Evolutionary conservation across 176 grass and related monocot genomes (phyloP), one percentile per base, ranked within the genome.

Genomic region (Coix lacrymajobi): DNA sequence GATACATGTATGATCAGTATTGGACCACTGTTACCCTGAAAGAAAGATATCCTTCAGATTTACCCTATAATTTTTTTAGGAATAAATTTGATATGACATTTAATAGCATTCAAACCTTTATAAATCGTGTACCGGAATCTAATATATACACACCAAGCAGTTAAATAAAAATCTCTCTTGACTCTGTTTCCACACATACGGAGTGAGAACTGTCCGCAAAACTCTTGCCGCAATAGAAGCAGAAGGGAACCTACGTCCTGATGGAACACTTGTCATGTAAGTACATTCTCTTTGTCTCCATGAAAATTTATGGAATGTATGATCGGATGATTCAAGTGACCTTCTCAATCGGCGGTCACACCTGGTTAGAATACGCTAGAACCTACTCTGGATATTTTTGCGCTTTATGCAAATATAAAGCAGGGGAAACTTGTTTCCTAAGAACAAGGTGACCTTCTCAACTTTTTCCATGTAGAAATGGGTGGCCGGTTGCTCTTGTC

Each of bases 1-100:
- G 87, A 28, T 89, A 92, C 32, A 92, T 92, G 91, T 89, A 92
- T 74, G 91, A 92, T 69, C 91, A 89, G 66, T 86, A 92, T 29
- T 89, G 87, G 87, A 83, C 89, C 31, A 84, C 76, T 54, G 81
- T 79, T 32, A 32, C 85, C 17, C 44, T 92, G 81, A 92, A 68
- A 79, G 84, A 92, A 63, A 89, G 78, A 92, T 92, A 92, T 92
- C 91, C 91, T 87, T 83, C 4, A 33, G 3, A 65, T 65, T 1
- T 65, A 7, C 0, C 30, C 11, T 3, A 44, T 44, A 44, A 13
- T 3, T 44, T 44, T 65, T 3, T 31, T 65, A 19, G 14, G 62
- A 9, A 17, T 6, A 8, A 64, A 3, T 7, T 64, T 44, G 14
- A 32, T 37, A 22, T 68, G 6, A 66, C 29, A 32, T n/a, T 31